Conservation (phyloP, 768 basidiomycete species). For the Tubosaeta sp. region DNA sequence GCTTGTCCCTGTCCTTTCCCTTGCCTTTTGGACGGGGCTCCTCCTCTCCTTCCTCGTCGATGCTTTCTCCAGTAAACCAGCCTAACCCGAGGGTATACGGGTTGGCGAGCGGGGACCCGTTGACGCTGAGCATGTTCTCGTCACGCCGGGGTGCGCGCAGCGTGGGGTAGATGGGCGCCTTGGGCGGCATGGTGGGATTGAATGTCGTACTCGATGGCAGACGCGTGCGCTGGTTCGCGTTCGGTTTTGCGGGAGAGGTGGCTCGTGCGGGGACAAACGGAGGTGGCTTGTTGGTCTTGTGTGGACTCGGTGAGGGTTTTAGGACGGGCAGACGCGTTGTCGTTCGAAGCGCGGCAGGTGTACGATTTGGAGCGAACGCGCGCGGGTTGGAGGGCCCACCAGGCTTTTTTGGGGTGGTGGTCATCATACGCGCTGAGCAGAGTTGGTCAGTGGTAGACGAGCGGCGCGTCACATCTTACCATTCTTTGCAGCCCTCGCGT, state of each 20-base stretch:
- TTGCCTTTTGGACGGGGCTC: constrained; percentile 5
- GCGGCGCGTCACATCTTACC: constrained; percentile 39
- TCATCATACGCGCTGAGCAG: constrained; percentile 40
- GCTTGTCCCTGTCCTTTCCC: constrained; percentile 25
- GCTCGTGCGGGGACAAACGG: constrained; percentile 33
- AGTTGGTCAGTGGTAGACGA: constrained; percentile 2
- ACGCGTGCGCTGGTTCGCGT: constrained; percentile 27
- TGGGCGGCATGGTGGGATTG: constrained; percentile 56
- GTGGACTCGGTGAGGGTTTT: constrained; percentile 34
- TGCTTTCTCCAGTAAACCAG: constrained; percentile 45
- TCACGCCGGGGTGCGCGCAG: constrained; percentile 67
- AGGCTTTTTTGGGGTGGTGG: constrained; percentile 52
- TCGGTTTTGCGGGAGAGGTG: constrained; percentile 51
- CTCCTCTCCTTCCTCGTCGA: constrained; percentile 25
- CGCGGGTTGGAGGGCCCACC: constrained; percentile 43
- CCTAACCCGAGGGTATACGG: constrained; percentile 65
- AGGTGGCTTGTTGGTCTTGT: constrained; percentile 28
- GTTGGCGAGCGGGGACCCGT: constrained; percentile 80
- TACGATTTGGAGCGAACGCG: constrained; percentile 37
- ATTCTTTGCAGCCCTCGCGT: constrained; percentile 48
- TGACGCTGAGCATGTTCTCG: constrained; percentile 76
- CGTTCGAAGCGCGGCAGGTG: constrained; percentile 36
- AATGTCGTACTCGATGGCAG: constrained; percentile 64
- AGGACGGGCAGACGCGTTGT: constrained; percentile 26
- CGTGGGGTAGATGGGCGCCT: constrained; percentile 38